Evolutionary conservation across 768 basidiomycete genomes (phyloP).

Genomic region (Russula foetens): DNA sequence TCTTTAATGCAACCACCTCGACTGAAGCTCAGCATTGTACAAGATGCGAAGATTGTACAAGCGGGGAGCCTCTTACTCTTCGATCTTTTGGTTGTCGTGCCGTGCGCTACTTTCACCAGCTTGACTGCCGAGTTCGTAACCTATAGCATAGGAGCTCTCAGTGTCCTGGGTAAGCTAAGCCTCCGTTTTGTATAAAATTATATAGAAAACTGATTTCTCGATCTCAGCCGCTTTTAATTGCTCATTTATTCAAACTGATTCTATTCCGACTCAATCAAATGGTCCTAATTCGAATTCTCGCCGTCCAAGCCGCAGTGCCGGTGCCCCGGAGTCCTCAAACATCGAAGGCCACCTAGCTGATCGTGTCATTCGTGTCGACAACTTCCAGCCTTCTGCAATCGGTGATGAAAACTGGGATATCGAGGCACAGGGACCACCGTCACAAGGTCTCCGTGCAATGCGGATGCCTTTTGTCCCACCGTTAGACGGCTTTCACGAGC

Average conservation of each 20-base stretch:
- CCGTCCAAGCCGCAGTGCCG: background rate
- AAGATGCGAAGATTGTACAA: conserved; percentile 28
- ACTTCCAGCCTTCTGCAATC: background rate
- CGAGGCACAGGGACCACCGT: background rate
- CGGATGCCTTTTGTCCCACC: background rate
- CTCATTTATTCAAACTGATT: background rate
- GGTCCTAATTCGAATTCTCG: background rate
- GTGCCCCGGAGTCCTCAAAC: background rate
- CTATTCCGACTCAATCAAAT: background rate
- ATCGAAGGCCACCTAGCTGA: background rate
- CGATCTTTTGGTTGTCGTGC: conserved; percentile 35
- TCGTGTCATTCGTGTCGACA: background rate
- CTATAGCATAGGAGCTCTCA: conserved; percentile 33
- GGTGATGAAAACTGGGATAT: background rate
- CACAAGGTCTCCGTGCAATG: background rate
- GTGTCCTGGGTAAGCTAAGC: conserved; percentile 33
- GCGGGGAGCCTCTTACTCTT: conserved; percentile 36
- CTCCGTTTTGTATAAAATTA: too few relatives aligned
- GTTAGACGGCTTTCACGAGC: background rate
- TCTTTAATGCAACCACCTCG: conserved; percentile 25
- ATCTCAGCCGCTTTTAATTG: conserved; percentile 21
- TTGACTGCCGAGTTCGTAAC: conserved; percentile 35
- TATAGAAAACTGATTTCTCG: background rate
- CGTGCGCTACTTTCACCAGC: conserved; percentile 29
- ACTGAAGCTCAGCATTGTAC: conserved; percentile 18